phyloP scores from a whole-genome alignment of 345 rosid species.

The Hypericum perforatum region DNA sequence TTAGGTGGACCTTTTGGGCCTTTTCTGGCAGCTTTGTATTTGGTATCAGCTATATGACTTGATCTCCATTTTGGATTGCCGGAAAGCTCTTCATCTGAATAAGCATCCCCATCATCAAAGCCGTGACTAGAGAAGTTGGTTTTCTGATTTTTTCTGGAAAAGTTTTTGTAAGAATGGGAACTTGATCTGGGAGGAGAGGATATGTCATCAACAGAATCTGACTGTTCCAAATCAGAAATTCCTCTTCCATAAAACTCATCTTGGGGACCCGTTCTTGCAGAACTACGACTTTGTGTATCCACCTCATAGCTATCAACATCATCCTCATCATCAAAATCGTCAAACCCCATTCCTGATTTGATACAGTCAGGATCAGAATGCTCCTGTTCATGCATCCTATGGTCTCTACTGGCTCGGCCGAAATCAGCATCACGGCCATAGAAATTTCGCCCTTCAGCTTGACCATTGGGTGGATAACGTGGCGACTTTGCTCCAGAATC shows the following conservation, averaged over 20 bases:
- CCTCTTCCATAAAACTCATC: slow-evolving; percentile 18
- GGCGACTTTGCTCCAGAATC: slow-evolving; percentile 38
- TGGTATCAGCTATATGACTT: slow-evolving; percentile 52
- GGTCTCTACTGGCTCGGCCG: slow-evolving; percentile 20
- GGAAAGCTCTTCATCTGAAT: slow-evolving; percentile 51
- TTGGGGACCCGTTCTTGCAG: slow-evolving; percentile 24
- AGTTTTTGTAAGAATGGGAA: slow-evolving; percentile 16
- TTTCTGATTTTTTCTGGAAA: slow-evolving; percentile 19
- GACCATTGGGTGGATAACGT: slow-evolving; percentile 19
- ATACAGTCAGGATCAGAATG: slow-evolving; percentile 30
- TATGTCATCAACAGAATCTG: slow-evolving; percentile 14
- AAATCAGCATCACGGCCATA: slow-evolving; percentile 32
- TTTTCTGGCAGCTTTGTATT: slow-evolving; percentile 21
- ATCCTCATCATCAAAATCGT: slow-evolving; percentile 92
- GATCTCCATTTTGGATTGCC: slow-evolving; percentile 60
- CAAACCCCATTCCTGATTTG: slow-evolving; percentile 53
- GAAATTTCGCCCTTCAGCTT: slow-evolving; percentile 23
- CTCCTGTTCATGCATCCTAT: slow-evolving; percentile 23
- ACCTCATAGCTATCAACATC: slow-evolving; percentile 85
- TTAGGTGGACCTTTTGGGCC: slow-evolving; percentile 27
- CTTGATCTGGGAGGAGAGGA: slow-evolving; percentile 18
- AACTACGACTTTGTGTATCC: slow-evolving; percentile 32
- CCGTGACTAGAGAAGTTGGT: slow-evolving; percentile 31
- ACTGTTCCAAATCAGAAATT: slow-evolving; percentile 31
- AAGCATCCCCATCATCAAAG: slow-evolving; percentile 38